These are phyloP conservation scores for Musa itinerans DNA, from an alignment of 176 grass and related monocot species.

Conservation along the genomic window DNA sequence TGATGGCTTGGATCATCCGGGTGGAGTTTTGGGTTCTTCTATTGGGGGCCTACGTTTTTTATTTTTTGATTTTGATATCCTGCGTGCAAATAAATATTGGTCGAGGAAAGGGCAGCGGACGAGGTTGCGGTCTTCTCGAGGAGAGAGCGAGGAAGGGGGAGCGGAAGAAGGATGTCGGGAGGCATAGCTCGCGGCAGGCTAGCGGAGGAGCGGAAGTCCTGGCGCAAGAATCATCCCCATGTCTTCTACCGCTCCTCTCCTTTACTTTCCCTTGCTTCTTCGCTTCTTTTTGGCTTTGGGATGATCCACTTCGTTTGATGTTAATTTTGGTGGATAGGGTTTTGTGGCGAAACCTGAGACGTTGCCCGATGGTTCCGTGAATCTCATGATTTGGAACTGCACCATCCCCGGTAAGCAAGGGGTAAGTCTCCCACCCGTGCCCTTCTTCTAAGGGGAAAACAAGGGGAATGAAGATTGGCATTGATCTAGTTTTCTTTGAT, in stretches of 20 bases:
- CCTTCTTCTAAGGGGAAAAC: neutral
- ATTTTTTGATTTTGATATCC: too few species aligned
- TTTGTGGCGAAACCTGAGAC: conserved; percentile 60
- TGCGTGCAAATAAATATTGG: too few species aligned
- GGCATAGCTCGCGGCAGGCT: conserved; percentile 63
- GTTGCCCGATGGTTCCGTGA: conserved; percentile 37
- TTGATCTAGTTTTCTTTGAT: too few species aligned
- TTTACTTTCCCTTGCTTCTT: too few species aligned
- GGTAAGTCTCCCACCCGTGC: conserved; percentile 17
- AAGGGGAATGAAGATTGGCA: neutral
- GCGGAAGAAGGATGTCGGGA: conserved; percentile 34
- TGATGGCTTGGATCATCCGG: too few species aligned
- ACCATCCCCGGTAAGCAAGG: conserved; percentile 60
- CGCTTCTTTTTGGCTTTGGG: neutral
- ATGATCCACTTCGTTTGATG: conserved; percentile 11
- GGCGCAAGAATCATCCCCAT: conserved; percentile 67
- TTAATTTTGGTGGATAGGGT: conserved; percentile 21
- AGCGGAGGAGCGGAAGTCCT: conserved; percentile 63
- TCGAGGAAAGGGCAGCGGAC: too few species aligned
- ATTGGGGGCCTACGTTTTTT: too few species aligned
- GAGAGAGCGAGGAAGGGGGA: neutral
- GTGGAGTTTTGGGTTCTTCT: too few species aligned
- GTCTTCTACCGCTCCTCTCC: conserved; percentile 1
- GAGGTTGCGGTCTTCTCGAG: too few species aligned
- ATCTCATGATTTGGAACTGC: conserved; percentile 62